Percentiles rank a stretch among this genome's conserved stretches.
These are phyloP conservation scores for Dysphania ambrosioides DNA, from an alignment of 148 eudicot species.

Conservation along the genomic window DNA sequence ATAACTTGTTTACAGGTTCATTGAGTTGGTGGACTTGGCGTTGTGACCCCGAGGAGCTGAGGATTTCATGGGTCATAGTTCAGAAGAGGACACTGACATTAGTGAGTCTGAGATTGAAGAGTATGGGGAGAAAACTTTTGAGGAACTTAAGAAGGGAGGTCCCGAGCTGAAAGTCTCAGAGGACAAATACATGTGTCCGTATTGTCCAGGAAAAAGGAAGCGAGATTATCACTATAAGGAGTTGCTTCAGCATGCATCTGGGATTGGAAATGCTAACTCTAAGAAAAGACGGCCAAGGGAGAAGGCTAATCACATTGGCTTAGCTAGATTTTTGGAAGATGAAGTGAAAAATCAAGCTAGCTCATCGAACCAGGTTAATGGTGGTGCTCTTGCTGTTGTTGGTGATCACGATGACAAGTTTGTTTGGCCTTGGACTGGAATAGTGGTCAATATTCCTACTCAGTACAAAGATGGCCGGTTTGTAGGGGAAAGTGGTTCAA, in stretches of 20 bases:
- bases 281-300: slow-evolving; percentile 74
- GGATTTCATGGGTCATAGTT: slow-evolving; percentile 44
- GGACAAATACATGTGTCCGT: slow-evolving; percentile 69
- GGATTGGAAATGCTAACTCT: slow-evolving; percentile 61
- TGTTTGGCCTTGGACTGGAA: slow-evolving; percentile 97
- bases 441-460: slow-evolving; percentile 75
- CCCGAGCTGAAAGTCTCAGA: slow-evolving; percentile 50
- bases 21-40: neutral
- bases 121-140: slow-evolving; percentile 53
- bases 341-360: slow-evolving; percentile 45
- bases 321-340: slow-evolving; percentile 64
- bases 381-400: slow-evolving; percentile 40
- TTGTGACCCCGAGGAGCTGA: neutral
- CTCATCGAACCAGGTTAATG: slow-evolving; percentile 41
- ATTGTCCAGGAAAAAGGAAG: slow-evolving; percentile 72
- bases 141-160: slow-evolving; percentile 62
- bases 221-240: slow-evolving; percentile 61
- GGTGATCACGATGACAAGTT: slow-evolving; percentile 74
- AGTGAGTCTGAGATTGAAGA: slow-evolving; percentile 82
- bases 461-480: slow-evolving; percentile 56
- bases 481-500: slow-evolving; percentile 92
- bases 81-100: slow-evolving; percentile 71
- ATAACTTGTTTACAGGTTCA: neutral
- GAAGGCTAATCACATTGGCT: slow-evolving; percentile 76
- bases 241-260: slow-evolving; percentile 80